Conservation (phyloP, 129 eudicot genomes). For the Lactuca saligna region DNA sequence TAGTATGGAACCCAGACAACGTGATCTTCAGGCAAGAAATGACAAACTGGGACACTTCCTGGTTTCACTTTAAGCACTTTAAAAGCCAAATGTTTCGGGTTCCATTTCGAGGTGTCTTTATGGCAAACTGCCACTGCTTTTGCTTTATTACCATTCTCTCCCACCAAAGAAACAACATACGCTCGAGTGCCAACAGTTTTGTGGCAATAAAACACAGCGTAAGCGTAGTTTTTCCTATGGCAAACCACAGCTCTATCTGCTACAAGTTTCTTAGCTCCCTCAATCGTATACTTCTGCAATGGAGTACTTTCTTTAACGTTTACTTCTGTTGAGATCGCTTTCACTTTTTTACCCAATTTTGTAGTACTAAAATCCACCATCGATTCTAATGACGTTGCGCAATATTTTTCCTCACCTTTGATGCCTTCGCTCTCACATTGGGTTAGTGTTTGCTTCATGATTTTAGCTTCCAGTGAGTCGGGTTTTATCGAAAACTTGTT, state of each 20-base stretch:
- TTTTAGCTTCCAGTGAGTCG: slow-evolving; percentile 31
- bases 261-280: slow-evolving; percentile 15
- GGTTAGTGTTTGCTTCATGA: slow-evolving; percentile 25
- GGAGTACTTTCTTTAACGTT: slow-evolving; percentile 17
- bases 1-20: slow-evolving; percentile 50
- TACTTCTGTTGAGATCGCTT: slow-evolving; percentile 43
- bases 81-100: slow-evolving; percentile 51
- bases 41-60: slow-evolving; percentile 56
- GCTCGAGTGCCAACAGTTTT: slow-evolving; percentile 22
- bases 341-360: slow-evolving; percentile 38
- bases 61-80: slow-evolving; percentile 53
- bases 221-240: slow-evolving; percentile 46
- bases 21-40: slow-evolving; percentile 57
- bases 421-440: slow-evolving; percentile 42
- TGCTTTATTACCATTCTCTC: slow-evolving; percentile 38
- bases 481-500: slow-evolving; percentile 22
- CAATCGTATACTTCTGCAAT: slow-evolving; percentile 25
- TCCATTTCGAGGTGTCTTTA: slow-evolving; percentile 49
- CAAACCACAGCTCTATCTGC: slow-evolving; percentile 39
- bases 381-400: slow-evolving; percentile 57
- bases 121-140: slow-evolving; percentile 54
- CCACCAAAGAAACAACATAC: slow-evolving; percentile 35
- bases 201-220: slow-evolving; percentile 59
- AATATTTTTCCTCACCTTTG: slow-evolving; percentile 41
- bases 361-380: slow-evolving; percentile 47